These are phyloP conservation scores for Astrothelium subdiscretum DNA, from an alignment of 495 filamentous ascomycete species.

Conservation along the genomic window DNA sequence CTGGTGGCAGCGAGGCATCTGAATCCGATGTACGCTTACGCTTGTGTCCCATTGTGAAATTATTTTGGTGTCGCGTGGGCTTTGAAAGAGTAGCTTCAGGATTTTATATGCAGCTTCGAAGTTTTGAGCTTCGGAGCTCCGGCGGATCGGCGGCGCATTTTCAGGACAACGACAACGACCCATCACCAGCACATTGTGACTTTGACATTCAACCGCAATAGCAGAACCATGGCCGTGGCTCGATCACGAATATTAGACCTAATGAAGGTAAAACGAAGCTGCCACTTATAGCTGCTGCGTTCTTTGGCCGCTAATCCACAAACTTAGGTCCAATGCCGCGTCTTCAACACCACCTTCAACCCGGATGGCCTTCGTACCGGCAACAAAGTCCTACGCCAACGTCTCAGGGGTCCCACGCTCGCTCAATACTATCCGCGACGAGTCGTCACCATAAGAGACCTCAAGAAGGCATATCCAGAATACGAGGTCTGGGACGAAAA, in stretches of 20 bases:
- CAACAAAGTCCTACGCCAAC: slow-evolving; percentile 78
- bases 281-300: neutral
- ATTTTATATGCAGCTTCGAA: no score
- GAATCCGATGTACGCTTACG: neutral
- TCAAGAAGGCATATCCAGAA: slow-evolving; percentile 50
- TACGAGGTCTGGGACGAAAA: slow-evolving; percentile 57
- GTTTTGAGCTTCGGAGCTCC: neutral
- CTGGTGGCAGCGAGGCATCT: neutral
- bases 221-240: slow-evolving; percentile 51
- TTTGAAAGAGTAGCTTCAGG: no score
- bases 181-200: neutral
- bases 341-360: slow-evolving; percentile 88
- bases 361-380: slow-evolving; percentile 67
- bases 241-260: slow-evolving; percentile 64
- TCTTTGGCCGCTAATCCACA: neutral
- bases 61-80: neutral
- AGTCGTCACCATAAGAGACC: slow-evolving; percentile 53
- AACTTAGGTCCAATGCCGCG: slow-evolving; percentile 69
- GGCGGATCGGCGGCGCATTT: neutral
- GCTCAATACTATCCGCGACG: slow-evolving; percentile 78
- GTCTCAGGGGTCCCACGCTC: slow-evolving; percentile 64
- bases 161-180: neutral
- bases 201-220: neutral
- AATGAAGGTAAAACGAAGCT: slow-evolving; percentile 50
- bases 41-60: neutral